These are phyloP conservation scores for Globisporangium radiosum DNA, from an alignment of 352 stramenopile species.

Conservation along the genomic window DNA sequence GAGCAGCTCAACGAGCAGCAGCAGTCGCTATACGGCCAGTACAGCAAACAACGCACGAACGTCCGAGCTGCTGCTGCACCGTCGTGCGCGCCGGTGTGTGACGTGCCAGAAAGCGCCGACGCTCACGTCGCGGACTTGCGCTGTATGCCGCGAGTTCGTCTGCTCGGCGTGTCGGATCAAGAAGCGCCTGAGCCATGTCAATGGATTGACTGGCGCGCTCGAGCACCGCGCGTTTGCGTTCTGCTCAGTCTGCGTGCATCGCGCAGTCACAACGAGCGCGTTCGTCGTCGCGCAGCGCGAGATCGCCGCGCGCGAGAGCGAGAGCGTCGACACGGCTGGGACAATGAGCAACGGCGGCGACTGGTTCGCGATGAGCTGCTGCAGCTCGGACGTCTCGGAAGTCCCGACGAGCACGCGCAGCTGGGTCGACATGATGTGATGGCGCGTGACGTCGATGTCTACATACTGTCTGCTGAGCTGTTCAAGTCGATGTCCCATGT, in stretches of 20 bases:
- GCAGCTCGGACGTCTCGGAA: not conserved
- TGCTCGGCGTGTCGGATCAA: constrained; percentile 21
- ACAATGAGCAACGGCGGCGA: constrained; percentile 1
- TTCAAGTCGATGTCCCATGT: too few species aligned
- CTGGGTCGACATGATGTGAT: not conserved
- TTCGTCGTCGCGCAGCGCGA: constrained; percentile 17
- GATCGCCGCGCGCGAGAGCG: constrained; percentile 4
- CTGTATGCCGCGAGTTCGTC: constrained; percentile 22
- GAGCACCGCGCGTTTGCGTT: constrained; percentile 15
- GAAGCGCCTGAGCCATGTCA: constrained; percentile 17
- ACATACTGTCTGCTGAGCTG: too few species aligned
- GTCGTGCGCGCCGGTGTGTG: not conserved
- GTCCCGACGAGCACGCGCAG: not conserved
- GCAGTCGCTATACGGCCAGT: too few species aligned
- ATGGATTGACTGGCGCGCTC: constrained; percentile 11
- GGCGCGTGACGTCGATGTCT: too few species aligned
- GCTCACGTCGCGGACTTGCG: not conserved
- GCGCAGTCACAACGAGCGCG: constrained; percentile 14
- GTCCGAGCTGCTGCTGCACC: constrained; percentile 2
- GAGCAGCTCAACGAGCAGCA: not conserved
- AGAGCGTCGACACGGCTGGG: not conserved
- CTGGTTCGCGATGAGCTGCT: not conserved
- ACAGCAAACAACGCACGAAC: not conserved
- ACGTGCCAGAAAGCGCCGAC: constrained; percentile 5
- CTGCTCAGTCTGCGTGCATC: constrained; percentile 17